A percentile compares a stretch with the other conserved stretches of the same genome.
phyloP scores from a whole-genome alignment of 2,329 filamentous ascomycete species.

The Cucurbitaria berberidis region DNA sequence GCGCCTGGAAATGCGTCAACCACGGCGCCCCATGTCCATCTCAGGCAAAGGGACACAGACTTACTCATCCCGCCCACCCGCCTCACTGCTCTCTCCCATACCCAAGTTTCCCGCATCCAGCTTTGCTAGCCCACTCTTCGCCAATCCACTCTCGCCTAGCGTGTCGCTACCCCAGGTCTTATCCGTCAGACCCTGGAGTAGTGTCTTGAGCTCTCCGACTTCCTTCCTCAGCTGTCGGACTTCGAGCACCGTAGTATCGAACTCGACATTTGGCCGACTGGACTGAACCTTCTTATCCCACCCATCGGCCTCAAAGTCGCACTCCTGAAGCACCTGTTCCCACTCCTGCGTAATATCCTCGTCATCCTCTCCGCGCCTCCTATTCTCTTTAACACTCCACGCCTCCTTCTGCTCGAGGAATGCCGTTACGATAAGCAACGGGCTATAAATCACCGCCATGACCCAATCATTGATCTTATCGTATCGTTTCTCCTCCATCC shows the following conservation, averaged over 20 bases:
- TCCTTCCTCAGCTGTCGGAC: slow-evolving; percentile 53
- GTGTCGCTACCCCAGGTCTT: slow-evolving; percentile 41
- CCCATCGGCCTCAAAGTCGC: slow-evolving; percentile 82
- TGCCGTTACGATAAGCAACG: slow-evolving; percentile 79
- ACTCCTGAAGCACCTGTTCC: slow-evolving; percentile 76
- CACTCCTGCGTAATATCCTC: slow-evolving; percentile 91
- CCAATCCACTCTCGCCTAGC: slow-evolving; percentile 35
- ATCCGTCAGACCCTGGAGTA: slow-evolving; percentile 40
- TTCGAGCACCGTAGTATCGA: slow-evolving; percentile 77
- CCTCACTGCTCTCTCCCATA: slow-evolving; percentile 33
- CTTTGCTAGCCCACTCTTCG: slow-evolving; percentile 10
- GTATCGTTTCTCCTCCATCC: slow-evolving; percentile 77
- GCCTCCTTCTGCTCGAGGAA: slow-evolving; percentile 57
- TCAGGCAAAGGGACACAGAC: slow-evolving; percentile 2
- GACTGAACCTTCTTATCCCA: slow-evolving; percentile 81
- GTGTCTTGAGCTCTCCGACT: slow-evolving; percentile 53
- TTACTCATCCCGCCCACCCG: slow-evolving; percentile 31
- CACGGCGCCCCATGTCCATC: not conserved
- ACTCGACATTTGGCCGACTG: slow-evolving; percentile 81
- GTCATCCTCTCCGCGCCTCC: slow-evolving; percentile 81
- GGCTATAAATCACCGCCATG: slow-evolving; percentile 86
- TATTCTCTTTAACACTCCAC: slow-evolving; percentile 71
- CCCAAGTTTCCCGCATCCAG: slow-evolving; percentile 18
- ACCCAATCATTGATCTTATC: slow-evolving; percentile 85
- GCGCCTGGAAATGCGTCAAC: slow-evolving; percentile 2